Percentiles rank a stretch among this genome's conserved stretches.
phyloP scores from a whole-genome alignment of 2,329 filamentous ascomycete species.

The Colletotrichum siamense region DNA sequence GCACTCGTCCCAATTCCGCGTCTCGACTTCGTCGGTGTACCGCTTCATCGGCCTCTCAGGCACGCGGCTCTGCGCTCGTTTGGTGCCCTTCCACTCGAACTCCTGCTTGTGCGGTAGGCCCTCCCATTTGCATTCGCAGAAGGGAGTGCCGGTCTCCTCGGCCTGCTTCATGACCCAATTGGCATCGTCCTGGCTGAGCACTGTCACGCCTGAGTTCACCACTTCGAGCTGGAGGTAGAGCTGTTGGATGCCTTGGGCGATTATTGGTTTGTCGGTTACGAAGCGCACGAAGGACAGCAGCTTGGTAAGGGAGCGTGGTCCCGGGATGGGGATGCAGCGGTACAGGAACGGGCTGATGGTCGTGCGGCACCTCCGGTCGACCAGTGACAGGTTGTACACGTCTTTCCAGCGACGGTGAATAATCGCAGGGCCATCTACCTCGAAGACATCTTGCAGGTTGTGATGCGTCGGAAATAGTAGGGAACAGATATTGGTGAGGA shows the following conservation, averaged over 20 bases:
- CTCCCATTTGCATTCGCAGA: neutral
- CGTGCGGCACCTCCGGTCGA: neutral
- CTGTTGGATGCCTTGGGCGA: neutral
- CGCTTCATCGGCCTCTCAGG: neutral
- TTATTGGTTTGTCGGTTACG: neutral
- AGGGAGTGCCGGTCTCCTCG: neutral
- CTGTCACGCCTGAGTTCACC: neutral
- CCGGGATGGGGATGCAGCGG: neutral
- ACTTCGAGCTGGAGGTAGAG: neutral
- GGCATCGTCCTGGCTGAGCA: neutral
- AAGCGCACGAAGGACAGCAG: neutral
- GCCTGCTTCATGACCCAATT: neutral
- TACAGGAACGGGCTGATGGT: neutral
- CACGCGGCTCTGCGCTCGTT: neutral
- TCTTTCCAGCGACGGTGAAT: neutral
- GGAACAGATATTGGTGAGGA: neutral
- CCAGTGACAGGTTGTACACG: neutral
- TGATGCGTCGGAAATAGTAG: neutral
- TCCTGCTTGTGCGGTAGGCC: neutral
- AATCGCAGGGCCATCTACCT: neutral
- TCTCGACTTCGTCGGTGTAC: neutral
- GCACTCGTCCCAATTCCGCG: neutral
- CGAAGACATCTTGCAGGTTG: neutral
- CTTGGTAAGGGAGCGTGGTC: neutral
- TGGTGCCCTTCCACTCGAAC: neutral